These are phyloP conservation scores for Claviceps pazoutovae DNA, from an alignment of 2,329 filamentous ascomycete genomes.

Conservation along the genomic window DNA sequence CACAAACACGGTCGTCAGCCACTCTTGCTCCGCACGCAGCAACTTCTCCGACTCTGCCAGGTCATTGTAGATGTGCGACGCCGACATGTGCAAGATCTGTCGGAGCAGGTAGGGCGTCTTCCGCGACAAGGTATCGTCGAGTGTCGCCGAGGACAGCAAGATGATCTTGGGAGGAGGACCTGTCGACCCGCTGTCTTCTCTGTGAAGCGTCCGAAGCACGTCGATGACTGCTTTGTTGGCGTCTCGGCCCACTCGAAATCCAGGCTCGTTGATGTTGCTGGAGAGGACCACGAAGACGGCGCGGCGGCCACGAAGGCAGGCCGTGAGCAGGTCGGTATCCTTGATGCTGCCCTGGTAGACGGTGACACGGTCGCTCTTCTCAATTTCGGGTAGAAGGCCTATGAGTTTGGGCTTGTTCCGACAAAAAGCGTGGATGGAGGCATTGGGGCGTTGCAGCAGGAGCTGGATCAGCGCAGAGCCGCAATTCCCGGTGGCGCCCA, in stretches of 20 bases:
- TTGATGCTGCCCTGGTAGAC: slow-evolving; percentile 28
- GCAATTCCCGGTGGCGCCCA: slow-evolving; percentile 30
- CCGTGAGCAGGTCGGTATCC: slow-evolving; percentile 22
- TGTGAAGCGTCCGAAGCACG: slow-evolving; percentile 11
- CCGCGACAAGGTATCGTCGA: slow-evolving; percentile 23
- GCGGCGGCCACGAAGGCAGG: slow-evolving; percentile 9
- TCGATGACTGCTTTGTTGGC: slow-evolving; percentile 19
- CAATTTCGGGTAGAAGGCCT: slow-evolving; percentile 17
- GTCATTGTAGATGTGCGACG: slow-evolving; percentile 12
- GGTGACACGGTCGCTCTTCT: slow-evolving; percentile 17
- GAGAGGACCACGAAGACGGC: slow-evolving; percentile 27
- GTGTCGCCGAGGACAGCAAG: slow-evolving; percentile 27
- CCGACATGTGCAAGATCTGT: slow-evolving; percentile 16
- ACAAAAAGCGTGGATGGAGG: slow-evolving; percentile 28
- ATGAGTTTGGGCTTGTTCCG: slow-evolving; percentile 27
- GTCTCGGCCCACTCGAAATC: slow-evolving; percentile 23
- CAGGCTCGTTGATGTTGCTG: slow-evolving; percentile 30
- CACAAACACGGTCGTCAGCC: slow-evolving; percentile 25
- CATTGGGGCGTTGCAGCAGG: slow-evolving; percentile 19
- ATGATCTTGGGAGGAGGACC: slow-evolving; percentile 22
- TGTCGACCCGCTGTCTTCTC: not conserved
- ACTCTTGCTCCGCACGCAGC: slow-evolving; percentile 22
- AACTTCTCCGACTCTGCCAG: slow-evolving; percentile 20
- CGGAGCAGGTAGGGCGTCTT: slow-evolving; percentile 16
- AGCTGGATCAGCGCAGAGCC: slow-evolving; percentile 26